A percentile compares a stretch with the other conserved stretches of the same genome.
phyloP scores from a whole-genome alignment of 495 filamentous ascomycete genomes.

The Pseudomonodictys pantanalensis region DNA sequence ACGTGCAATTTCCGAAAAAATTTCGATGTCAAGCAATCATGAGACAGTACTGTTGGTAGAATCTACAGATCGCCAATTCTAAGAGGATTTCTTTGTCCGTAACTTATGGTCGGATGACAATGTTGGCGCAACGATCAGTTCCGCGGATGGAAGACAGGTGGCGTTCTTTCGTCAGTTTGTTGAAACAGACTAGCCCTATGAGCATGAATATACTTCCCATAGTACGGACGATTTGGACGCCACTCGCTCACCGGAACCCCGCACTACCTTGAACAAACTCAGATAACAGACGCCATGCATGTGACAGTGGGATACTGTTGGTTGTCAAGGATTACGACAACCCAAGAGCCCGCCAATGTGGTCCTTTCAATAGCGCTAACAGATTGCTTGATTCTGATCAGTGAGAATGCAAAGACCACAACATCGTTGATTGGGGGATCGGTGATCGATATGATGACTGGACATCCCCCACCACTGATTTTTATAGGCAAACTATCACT shows the following conservation, averaged over 20 bases:
- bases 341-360: neutral
- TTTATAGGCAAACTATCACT: too few species aligned
- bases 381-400: neutral
- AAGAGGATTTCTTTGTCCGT: neutral
- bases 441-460: neutral
- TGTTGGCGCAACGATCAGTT: neutral
- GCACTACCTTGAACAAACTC: neutral
- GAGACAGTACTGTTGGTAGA: neutral
- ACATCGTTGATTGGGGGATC: neutral
- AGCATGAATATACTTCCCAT: neutral
- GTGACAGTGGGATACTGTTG: neutral
- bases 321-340: neutral
- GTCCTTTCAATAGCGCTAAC: neutral
- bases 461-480: neutral
- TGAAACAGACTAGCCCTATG: neutral
- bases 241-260: neutral
- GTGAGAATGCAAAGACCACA: neutral
- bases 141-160: neutral
- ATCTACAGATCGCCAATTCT: neutral
- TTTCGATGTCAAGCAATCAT: neutral
- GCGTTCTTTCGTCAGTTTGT: neutral
- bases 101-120: too few species aligned
- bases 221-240: neutral
- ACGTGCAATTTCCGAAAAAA: neutral
- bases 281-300: neutral